These are phyloP conservation scores for Metrosideros polymorpha DNA, from an alignment of 441 rosid species.

Conservation along the genomic window DNA sequence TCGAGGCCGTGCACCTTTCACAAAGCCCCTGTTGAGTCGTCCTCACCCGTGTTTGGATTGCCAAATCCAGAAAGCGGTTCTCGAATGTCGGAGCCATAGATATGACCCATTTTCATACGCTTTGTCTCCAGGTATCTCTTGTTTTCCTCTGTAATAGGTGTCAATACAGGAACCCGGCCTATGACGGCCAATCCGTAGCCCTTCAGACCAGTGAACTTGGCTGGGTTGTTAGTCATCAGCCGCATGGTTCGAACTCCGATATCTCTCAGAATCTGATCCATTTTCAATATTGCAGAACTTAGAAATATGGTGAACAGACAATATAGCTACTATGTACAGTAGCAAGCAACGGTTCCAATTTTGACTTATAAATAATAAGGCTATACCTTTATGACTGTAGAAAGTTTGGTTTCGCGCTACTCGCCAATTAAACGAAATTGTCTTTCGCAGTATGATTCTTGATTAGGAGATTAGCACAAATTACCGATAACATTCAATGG, in stretches of 20 bases:
- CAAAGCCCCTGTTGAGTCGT: neutral
- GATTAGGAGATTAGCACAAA: neutral
- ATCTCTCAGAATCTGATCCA: constrained; percentile 57
- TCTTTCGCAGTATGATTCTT: neutral
- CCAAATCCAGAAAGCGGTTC: constrained; percentile 34
- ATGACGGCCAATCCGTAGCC: constrained; percentile 80
- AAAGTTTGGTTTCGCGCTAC: neutral
- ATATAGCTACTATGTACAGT: neutral
- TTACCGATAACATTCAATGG: neutral
- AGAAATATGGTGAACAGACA: neutral
- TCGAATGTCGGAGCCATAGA: constrained; percentile 57
- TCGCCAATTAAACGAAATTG: neutral
- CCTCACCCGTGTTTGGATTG: neutral
- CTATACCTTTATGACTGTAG: neutral
- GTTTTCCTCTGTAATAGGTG: constrained; percentile 76
- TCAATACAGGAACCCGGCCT: constrained; percentile 70
- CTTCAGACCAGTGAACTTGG: constrained; percentile 74
- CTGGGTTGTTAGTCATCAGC: constrained; percentile 83
- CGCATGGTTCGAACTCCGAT: constrained; percentile 73
- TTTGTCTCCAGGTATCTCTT: constrained; percentile 75
- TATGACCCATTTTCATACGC: constrained; percentile 72
- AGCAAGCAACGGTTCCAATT: neutral
- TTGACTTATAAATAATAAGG: neutral
- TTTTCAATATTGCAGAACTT: neutral
- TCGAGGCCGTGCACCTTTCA: neutral